Evolutionary conservation across 352 stramenopile genomes (phyloP).

Genomic region (Bremia lactucae): DNA sequence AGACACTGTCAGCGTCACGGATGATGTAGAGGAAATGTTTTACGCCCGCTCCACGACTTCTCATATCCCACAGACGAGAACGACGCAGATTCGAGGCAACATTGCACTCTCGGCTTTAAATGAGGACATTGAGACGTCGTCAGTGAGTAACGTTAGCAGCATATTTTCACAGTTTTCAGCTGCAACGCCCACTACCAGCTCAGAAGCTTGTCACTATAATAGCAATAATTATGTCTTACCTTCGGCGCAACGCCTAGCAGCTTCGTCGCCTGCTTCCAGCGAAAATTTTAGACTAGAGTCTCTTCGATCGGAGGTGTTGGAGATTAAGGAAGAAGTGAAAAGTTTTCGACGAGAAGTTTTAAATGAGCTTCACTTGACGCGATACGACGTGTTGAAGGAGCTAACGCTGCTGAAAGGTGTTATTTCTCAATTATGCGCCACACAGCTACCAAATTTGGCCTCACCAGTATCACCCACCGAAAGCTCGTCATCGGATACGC

Average conservation of each 20-base stretch:
- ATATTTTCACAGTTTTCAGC: constrained; percentile 25
- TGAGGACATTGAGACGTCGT: constrained; percentile 42
- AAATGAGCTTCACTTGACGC: constrained; percentile 73
- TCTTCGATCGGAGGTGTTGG: constrained; percentile 40
- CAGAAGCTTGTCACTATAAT: constrained; percentile 4
- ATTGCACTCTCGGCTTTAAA: constrained; percentile 37
- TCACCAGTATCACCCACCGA: constrained; percentile 11
- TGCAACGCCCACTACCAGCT: constrained; percentile 15
- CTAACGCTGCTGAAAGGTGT: constrained; percentile 67
- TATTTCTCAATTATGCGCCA: constrained; percentile 45
- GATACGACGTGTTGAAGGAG: constrained; percentile 82
- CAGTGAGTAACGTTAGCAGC: constrained; percentile 22
- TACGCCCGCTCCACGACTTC: constrained; percentile 25
- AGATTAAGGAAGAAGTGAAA: constrained; percentile 58
- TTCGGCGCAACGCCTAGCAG: background rate
- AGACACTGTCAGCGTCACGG: constrained; percentile 31
- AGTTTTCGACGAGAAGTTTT: constrained; percentile 68
- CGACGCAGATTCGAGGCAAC: constrained; percentile 40
- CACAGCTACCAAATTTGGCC: constrained; percentile 4
- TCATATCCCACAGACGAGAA: constrained; percentile 29
- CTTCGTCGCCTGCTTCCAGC: background rate
- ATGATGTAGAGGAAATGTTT: constrained; percentile 67
- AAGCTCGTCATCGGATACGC: constrained; percentile 16
- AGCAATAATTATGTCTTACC: constrained; percentile 12
- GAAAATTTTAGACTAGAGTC: constrained; percentile 19